phyloP scores from a whole-genome alignment of 805 yeast species.

The Wickerhamomyces silvicola region DNA sequence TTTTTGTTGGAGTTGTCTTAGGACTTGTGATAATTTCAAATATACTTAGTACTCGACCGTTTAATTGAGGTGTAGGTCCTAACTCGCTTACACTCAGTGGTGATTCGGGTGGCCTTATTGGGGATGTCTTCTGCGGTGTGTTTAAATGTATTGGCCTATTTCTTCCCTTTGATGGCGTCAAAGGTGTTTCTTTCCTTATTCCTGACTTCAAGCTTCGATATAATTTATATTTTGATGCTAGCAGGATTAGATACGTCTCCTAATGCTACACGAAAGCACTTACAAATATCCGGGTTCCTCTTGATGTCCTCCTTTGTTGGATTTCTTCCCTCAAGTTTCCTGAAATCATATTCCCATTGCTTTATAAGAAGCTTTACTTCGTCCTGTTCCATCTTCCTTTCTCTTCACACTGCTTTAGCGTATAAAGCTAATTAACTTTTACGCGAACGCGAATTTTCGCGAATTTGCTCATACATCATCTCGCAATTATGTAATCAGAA shows the following conservation, averaged over 20 bases:
- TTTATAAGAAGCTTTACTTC: slow-evolving; percentile 39
- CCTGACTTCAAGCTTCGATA: slow-evolving; percentile 24
- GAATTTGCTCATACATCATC: too few species aligned
- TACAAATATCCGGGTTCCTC: slow-evolving; percentile 27
- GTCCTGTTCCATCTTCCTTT: slow-evolving; percentile 7
- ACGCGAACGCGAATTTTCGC: too few species aligned
- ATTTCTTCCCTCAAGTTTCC: slow-evolving; percentile 29
- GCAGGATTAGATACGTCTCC: not conserved
- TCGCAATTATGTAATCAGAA: too few species aligned
- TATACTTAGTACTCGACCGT: slow-evolving; percentile 68
- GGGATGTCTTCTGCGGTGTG: slow-evolving; percentile 21
- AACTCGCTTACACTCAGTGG: slow-evolving; percentile 31
- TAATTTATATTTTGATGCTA: slow-evolving; percentile 25
- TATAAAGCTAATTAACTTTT: too few species aligned
- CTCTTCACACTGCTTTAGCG: too few species aligned
- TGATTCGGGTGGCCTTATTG: slow-evolving; percentile 6
- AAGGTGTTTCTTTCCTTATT: slow-evolving; percentile 1
- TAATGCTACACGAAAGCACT: slow-evolving; percentile 5
- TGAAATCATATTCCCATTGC: slow-evolving; percentile 48
- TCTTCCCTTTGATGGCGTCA: slow-evolving; percentile 3
- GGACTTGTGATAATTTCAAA: slow-evolving; percentile 40
- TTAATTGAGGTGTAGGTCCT: slow-evolving; percentile 85
- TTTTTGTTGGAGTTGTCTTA: slow-evolving; percentile 10
- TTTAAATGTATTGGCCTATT: slow-evolving; percentile 5
- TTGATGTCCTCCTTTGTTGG: slow-evolving; percentile 46